Base-by-base conservation (phyloP, 257 asterid genomes). In the Solanum gandarillasii region DNA sequence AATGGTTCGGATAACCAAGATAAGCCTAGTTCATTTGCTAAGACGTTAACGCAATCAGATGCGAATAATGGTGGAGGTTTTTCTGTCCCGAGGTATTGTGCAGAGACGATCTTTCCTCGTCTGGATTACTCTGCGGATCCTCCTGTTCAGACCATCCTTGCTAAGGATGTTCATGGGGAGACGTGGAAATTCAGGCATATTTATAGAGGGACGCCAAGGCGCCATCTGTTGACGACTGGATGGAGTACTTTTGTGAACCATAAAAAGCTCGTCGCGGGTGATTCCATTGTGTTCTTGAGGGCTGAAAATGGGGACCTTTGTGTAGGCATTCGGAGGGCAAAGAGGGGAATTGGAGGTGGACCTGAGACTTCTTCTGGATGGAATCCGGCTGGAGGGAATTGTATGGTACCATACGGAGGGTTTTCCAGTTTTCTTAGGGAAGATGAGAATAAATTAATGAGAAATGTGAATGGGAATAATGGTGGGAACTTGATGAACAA, bases 161-260 rank as follows among this genome's bases (percentile, higher is more conserved):
- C 95, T 0, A 97, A 95, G 92, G 99, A 97, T 88, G 98, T 97
- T 27, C 99, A 97, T 34, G 98, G 98, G 16, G 96, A 93, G 91
- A 92, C 95, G 1, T 97, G 99, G 99, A 95, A 95, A 85, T 97
- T 97, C 86, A 90, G 99, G 85, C 99, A 97, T 89, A 95, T 97
- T 12, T 97, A 95, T 72, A 87, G 99, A 85, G 99, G 99, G 87
- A 95, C 99, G 0, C 99, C 99, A 0, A 92, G 98, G 96, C 91
- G 99, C 84, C 99, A 97, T 90, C 98, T 97, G 55, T 86, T 97
- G 78, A 97, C 99, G 0, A 97, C 99, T 0, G 99, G 99, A 8
- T 97, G 99, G 99, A 97, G 98, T 70, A 93, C 93, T 88, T 97
- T 97, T 68, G 99, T 97, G 86, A 97, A 95, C 96, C 94, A 94